A percentile compares a stretch with the other conserved stretches of the same genome.
Conservation (phyloP, 2,329 filamentous ascomycete species). For the Penicillium brasilianum region DNA sequence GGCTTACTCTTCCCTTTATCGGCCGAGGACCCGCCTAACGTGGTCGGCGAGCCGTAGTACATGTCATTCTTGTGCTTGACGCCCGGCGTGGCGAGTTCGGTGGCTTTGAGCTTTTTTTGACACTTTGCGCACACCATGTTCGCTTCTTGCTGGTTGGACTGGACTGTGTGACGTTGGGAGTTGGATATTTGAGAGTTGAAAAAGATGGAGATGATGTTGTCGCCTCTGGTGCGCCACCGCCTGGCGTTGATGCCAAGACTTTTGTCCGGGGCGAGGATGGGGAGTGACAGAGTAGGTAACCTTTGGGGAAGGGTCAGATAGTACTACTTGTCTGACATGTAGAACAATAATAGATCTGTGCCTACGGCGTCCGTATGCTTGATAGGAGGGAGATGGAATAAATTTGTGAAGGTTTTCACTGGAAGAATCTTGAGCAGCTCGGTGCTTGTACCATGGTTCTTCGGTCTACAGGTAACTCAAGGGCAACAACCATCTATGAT, state of each 20-base stretch:
- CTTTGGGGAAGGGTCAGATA: not conserved
- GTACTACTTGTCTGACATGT: not conserved
- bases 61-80: conserved; percentile 72
- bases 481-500: not conserved
- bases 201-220: conserved; percentile 17
- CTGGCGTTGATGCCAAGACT: conserved; percentile 23
- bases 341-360: not conserved
- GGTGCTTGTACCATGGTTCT: not conserved
- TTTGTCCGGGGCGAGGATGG: not conserved
- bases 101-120: conserved; percentile 64
- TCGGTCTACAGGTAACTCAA: not conserved
- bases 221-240: conserved; percentile 20
- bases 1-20: conserved; percentile 40
- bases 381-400: not conserved
- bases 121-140: conserved; percentile 69
- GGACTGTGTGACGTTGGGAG: conserved; percentile 5
- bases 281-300: not conserved
- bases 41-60: conserved; percentile 63
- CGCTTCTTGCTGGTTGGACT: not conserved
- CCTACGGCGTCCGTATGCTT: not conserved
- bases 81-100: conserved; percentile 65
- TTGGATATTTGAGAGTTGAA: conserved; percentile 17
- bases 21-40: conserved; percentile 32
- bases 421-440: not conserved
- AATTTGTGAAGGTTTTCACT: not conserved